phyloP scores from a whole-genome alignment of 1,284 basidiomycete genomes.

The Phenoliferia sp. region DNA sequence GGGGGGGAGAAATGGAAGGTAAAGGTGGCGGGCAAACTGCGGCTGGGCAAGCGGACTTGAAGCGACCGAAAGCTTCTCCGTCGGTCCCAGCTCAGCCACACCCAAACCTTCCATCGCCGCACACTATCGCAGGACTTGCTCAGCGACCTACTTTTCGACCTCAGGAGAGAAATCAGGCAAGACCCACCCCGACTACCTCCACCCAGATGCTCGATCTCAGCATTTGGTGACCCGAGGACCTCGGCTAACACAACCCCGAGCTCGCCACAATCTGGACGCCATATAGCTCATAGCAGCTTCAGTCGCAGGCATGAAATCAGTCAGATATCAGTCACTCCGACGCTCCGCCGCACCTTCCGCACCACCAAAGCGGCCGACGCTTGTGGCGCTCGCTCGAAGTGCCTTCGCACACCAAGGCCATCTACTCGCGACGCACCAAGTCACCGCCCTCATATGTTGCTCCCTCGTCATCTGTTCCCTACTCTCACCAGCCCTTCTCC shows the following conservation, averaged over 20 bases:
- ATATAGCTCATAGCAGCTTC: not conserved
- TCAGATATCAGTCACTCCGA: not conserved
- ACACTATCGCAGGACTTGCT: too few species aligned
- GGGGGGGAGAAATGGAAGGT: not conserved
- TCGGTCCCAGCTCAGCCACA: too few species aligned
- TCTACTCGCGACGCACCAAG: constrained; percentile 68
- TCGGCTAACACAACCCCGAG: too few species aligned
- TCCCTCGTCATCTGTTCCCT: constrained; percentile 92
- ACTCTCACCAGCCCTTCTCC: constrained; percentile 83
- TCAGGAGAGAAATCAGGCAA: too few species aligned
- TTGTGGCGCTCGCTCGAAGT: not conserved
- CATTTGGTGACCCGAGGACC: too few species aligned
- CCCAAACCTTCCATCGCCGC: too few species aligned
- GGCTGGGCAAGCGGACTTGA: too few species aligned
- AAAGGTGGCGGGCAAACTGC: too few species aligned
- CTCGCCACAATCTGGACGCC: too few species aligned
- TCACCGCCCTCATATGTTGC: constrained; percentile 86
- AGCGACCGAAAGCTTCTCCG: too few species aligned
- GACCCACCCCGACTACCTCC: not conserved
- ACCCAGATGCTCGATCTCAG: not conserved
- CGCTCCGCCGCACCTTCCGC: not conserved
- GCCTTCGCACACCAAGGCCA: not conserved
- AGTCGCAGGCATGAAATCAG: too few species aligned
- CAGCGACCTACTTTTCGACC: too few species aligned
- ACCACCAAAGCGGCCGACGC: not conserved